A percentile compares a stretch with the other conserved stretches of the same genome.
Conservation (phyloP, 805 yeast species). For the Lipomyces lipofer region DNA sequence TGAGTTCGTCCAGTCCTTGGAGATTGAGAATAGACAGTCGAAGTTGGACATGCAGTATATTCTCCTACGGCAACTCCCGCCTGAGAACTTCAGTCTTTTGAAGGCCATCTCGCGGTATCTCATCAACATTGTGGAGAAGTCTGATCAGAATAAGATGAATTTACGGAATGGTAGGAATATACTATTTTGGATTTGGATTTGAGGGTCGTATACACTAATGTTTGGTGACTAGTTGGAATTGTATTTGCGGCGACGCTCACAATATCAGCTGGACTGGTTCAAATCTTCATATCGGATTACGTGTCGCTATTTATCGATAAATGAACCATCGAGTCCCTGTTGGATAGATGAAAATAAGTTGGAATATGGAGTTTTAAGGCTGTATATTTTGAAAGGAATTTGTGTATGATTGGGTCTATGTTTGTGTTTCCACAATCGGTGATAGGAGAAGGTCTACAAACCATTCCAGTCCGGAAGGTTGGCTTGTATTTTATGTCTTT, state of each 20-base stretch:
- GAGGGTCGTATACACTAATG: neutral
- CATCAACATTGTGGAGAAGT: slow-evolving; percentile 60
- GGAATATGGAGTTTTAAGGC: too few species aligned
- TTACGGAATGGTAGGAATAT: slow-evolving; percentile 51
- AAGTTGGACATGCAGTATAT: slow-evolving; percentile 38
- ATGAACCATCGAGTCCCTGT: too few species aligned
- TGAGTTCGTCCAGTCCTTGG: slow-evolving; percentile 44
- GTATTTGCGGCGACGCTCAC: slow-evolving; percentile 81
- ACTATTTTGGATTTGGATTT: neutral
- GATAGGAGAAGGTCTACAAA: too few species aligned
- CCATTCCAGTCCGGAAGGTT: too few species aligned
- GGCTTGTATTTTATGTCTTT: too few species aligned
- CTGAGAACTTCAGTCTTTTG: slow-evolving; percentile 58
- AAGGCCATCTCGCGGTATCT: slow-evolving; percentile 67
- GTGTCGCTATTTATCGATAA: slow-evolving; percentile 59
- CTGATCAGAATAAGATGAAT: slow-evolving; percentile 77
- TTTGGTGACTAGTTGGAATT: slow-evolving; percentile 49
- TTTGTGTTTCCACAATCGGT: too few species aligned
- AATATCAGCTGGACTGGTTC: slow-evolving; percentile 60
- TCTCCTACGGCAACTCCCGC: slow-evolving; percentile 48
- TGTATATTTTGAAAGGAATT: too few species aligned
- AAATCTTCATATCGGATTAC: slow-evolving; percentile 62
- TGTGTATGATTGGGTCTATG: too few species aligned
- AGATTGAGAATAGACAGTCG: slow-evolving; percentile 34
- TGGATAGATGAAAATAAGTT: too few species aligned